Percentiles rank a stretch among this genome's conserved stretches.
Evolutionary conservation across 768 basidiomycete species (phyloP).

Genomic region (Tricholoma flavovirens): DNA sequence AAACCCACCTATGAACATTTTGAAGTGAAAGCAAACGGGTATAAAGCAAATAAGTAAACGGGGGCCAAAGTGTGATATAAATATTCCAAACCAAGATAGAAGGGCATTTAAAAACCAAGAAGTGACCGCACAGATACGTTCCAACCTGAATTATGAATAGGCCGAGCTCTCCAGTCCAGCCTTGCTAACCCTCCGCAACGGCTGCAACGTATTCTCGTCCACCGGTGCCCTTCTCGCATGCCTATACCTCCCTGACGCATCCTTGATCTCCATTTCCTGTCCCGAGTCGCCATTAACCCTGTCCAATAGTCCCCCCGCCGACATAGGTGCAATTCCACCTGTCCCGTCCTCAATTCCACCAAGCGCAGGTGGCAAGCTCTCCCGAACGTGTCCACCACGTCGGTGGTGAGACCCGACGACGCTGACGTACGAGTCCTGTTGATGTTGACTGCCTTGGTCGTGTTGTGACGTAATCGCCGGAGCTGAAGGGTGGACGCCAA

Average conservation of each 20-base stretch:
- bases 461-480: constrained; percentile 18
- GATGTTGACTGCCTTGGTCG: constrained; percentile 17
- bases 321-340: constrained; percentile 26
- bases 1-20: background rate
- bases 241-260: constrained; percentile 77
- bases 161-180: constrained; percentile 79
- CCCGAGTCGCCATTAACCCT: constrained; percentile 58
- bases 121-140: background rate
- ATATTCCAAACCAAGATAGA: background rate
- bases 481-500: constrained; percentile 51
- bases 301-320: constrained; percentile 32
- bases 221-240: constrained; percentile 87
- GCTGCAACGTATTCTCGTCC: constrained; percentile 82
- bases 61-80: background rate
- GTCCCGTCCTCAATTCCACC: constrained; percentile 20
- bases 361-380: constrained; percentile 59
- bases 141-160: constrained; percentile 14
- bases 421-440: constrained; percentile 34
- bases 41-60: background rate
- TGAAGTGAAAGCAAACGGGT: background rate
- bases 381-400: constrained; percentile 61
- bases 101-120: background rate
- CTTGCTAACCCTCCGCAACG: constrained; percentile 86
- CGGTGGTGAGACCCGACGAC: constrained; percentile 37
- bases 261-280: constrained; percentile 87